These are phyloP conservation scores for Raphanus sativus DNA, from an alignment of 345 rosid species.

Conservation along the genomic window DNA sequence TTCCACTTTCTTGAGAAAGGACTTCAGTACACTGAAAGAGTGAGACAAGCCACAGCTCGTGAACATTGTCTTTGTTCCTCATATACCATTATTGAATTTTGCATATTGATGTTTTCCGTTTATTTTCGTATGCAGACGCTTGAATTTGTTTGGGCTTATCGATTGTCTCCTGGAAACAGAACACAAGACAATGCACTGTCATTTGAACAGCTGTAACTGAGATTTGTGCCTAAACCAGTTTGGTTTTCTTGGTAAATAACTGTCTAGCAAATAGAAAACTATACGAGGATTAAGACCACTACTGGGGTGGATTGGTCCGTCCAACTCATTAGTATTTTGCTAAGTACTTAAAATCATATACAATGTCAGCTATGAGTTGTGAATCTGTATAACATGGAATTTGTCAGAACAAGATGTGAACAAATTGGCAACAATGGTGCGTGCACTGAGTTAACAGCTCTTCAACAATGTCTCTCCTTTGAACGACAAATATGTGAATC, in stretches of 20 bases:
- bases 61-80: no score
- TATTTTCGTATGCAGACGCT: no score
- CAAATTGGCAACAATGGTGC: background rate
- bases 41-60: no score
- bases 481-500: background rate
- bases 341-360: background rate
- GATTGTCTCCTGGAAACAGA: no score
- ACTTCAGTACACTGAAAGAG: no score
- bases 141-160: no score
- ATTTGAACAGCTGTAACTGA: background rate
- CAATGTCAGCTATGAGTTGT: background rate
- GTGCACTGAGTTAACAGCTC: background rate
- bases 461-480: background rate
- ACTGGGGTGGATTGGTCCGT: background rate
- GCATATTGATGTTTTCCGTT: no score
- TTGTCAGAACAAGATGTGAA: slow-evolving; percentile 6
- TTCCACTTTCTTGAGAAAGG: no score
- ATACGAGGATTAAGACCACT: background rate
- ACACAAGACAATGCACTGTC: no score
- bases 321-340: background rate
- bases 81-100: no score
- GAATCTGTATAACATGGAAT: background rate
- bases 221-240: background rate
- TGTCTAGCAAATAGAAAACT: background rate
- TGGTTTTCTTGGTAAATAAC: background rate